Evolutionary conservation across 805 yeast genomes (phyloP).

Genomic region (Wickerhamiella bombiphila): DNA sequence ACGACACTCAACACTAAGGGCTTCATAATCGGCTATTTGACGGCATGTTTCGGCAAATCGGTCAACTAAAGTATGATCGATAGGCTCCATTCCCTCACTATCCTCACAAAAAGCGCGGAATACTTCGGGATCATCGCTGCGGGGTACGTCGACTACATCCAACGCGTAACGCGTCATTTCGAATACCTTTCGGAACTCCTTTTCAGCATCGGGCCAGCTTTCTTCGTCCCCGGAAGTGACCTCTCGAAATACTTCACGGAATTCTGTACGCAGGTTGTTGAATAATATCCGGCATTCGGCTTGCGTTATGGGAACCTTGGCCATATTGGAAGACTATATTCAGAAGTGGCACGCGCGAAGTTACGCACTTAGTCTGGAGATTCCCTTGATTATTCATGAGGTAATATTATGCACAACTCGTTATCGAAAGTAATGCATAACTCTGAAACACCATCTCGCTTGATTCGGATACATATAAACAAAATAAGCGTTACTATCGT

Average conservation of each 20-base stretch:
- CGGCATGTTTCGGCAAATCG: constrained; percentile 2
- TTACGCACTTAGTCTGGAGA: too few relatives aligned
- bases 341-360: too few relatives aligned
- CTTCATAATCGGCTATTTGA: constrained; percentile 7
- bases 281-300: constrained; percentile 6
- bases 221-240: constrained; percentile 30
- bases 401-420: too few relatives aligned
- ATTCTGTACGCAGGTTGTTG: constrained; percentile 5
- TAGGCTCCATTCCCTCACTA: constrained; percentile 14
- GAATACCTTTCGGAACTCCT: constrained; percentile 34
- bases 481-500: too few relatives aligned
- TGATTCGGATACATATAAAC: too few relatives aligned
- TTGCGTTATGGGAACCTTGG: not conserved
- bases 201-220: constrained; percentile 30
- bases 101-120: constrained; percentile 16
- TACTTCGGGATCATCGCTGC: constrained; percentile 7
- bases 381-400: too few relatives aligned
- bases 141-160: constrained; percentile 37
- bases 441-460: too few relatives aligned
- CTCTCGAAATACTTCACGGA: constrained; percentile 23
- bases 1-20: constrained; percentile 6
- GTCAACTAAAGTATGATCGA: constrained; percentile 8
- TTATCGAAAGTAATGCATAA: too few relatives aligned
- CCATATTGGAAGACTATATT: too few relatives aligned
- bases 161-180: constrained; percentile 43